Evolutionary conservation across 1,284 basidiomycete genomes (phyloP).

Genomic region (Ceraceosorus guamensis): DNA sequence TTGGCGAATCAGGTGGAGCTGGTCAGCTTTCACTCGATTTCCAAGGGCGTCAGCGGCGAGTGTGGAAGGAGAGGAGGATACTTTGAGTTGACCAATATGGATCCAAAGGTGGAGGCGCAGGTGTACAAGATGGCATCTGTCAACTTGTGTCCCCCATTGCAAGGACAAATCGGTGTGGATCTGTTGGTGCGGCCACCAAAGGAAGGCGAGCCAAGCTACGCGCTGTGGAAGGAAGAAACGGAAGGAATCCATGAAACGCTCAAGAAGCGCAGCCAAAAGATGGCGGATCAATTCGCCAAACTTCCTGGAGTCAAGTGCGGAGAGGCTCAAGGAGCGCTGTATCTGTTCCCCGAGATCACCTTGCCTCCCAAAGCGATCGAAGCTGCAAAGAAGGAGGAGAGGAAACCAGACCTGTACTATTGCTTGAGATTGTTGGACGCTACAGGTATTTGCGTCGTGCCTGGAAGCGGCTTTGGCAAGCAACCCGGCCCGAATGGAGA

Average conservation of each 20-base stretch:
- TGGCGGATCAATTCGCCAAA: slow-evolving; percentile 32
- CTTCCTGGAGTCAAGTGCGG: slow-evolving; percentile 32
- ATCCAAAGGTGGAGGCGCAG: slow-evolving; percentile 38
- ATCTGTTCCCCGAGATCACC: slow-evolving; percentile 71
- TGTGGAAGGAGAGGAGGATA: slow-evolving; percentile 46
- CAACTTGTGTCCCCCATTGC: slow-evolving; percentile 40
- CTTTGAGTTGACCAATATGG: slow-evolving; percentile 44
- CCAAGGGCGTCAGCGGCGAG: slow-evolving; percentile 44
- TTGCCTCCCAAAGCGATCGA: slow-evolving; percentile 51
- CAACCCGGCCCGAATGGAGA: slow-evolving; percentile 19
- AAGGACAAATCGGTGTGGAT: slow-evolving; percentile 46
- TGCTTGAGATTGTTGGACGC: slow-evolving; percentile 40
- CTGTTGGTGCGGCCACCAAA: slow-evolving; percentile 41
- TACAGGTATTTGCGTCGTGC: slow-evolving; percentile 46
- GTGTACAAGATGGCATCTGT: slow-evolving; percentile 45
- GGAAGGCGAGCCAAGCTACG: slow-evolving; percentile 32
- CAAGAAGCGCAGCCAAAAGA: slow-evolving; percentile 24
- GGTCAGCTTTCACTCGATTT: slow-evolving; percentile 44
- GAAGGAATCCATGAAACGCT: slow-evolving; percentile 33
- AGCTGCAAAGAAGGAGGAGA: slow-evolving; percentile 22
- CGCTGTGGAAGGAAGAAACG: slow-evolving; percentile 31
- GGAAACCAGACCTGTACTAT: slow-evolving; percentile 44
- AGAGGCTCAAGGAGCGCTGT: slow-evolving; percentile 68
- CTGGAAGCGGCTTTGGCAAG: slow-evolving; percentile 42
- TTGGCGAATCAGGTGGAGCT: slow-evolving; percentile 40